Percentiles rank a stretch among this genome's conserved stretches.
These are phyloP conservation scores for Nepenthes mirabilis DNA, from an alignment of 148 eudicot species.

Conservation along the genomic window DNA sequence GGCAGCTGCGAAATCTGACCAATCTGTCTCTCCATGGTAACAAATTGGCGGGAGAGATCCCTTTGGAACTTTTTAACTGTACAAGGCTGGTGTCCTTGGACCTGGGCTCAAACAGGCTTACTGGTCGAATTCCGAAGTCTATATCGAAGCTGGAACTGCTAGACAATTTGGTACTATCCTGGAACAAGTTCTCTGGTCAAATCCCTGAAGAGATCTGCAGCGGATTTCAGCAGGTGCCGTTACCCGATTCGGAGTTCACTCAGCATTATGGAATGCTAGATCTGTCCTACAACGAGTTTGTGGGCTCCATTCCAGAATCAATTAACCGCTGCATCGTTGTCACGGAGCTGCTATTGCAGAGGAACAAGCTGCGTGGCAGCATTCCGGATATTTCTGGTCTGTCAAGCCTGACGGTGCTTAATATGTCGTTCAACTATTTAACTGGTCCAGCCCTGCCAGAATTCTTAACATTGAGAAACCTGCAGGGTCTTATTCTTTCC, in stretches of 20 bases:
- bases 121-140: slow-evolving; percentile 54
- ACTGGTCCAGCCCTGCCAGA: slow-evolving; percentile 40
- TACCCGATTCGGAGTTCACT: slow-evolving; percentile 73
- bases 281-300: slow-evolving; percentile 60
- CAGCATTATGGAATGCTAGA: slow-evolving; percentile 97
- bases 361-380: slow-evolving; percentile 59
- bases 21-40: slow-evolving; percentile 78
- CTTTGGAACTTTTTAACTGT: slow-evolving; percentile 60
- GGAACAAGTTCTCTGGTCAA: slow-evolving; percentile 53
- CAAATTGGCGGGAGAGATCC: slow-evolving; percentile 54
- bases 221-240: slow-evolving; percentile 59
- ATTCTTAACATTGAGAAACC: slow-evolving; percentile 36
- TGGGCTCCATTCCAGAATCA: slow-evolving; percentile 63
- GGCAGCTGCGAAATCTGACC: slow-evolving; percentile 61
- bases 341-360: slow-evolving; percentile 42
- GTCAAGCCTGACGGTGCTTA: slow-evolving; percentile 44
- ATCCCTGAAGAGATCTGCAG: slow-evolving; percentile 84
- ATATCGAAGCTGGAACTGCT: slow-evolving; percentile 46
- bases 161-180: slow-evolving; percentile 71
- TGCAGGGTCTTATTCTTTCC: slow-evolving; percentile 83
- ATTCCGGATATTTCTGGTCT: slow-evolving; percentile 54
- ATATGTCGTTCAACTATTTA: slow-evolving; percentile 60
- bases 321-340: slow-evolving; percentile 46
- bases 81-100: slow-evolving; percentile 61
- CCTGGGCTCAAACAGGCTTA: slow-evolving; percentile 55